phyloP scores from a whole-genome alignment of 192 early-diverging fungal species.

The Rhizoclosmatium globosum region DNA sequence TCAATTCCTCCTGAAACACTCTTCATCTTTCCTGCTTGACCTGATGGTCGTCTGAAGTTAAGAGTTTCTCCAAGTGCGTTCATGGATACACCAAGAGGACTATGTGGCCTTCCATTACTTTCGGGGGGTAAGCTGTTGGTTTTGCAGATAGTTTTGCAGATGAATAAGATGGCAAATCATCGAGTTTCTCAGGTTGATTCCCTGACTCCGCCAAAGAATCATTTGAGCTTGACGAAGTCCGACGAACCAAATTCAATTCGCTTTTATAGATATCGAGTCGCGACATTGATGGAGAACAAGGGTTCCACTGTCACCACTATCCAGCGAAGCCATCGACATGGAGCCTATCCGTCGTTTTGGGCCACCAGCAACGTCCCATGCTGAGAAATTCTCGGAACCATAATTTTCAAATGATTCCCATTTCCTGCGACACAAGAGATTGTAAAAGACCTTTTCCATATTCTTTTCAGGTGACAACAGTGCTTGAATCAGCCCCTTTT shows the following conservation, averaged over 20 bases:
- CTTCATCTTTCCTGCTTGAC: too few relatives aligned
- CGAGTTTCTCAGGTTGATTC: too few relatives aligned
- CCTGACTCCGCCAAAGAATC: too few relatives aligned
- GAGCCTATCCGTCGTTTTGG: conserved; percentile 27
- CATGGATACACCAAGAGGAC: too few relatives aligned
- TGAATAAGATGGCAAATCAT: too few relatives aligned
- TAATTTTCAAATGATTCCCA: conserved; percentile 61
- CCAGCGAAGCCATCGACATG: conserved; percentile 19
- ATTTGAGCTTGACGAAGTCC: not conserved
- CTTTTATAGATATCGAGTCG: conserved; percentile 25
- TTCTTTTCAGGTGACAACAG: conserved; percentile 13
- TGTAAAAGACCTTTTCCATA: conserved; percentile 66
- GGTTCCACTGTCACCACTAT: not conserved
- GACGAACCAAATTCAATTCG: conserved; percentile 12
- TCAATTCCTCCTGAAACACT: too few relatives aligned
- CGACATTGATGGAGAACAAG: not conserved
- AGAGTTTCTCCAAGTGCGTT: too few relatives aligned
- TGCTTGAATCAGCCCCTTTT: conserved; percentile 33
- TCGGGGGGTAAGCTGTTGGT: too few relatives aligned
- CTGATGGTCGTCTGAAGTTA: too few relatives aligned
- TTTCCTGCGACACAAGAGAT: conserved; percentile 56
- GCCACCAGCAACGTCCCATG: not conserved
- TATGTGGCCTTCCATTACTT: too few relatives aligned
- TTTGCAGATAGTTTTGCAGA: too few relatives aligned
- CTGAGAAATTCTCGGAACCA: conserved; percentile 43